Evolutionary conservation across 2,329 filamentous ascomycete species (phyloP).

Genomic region (Stachybotrys echinatus): DNA sequence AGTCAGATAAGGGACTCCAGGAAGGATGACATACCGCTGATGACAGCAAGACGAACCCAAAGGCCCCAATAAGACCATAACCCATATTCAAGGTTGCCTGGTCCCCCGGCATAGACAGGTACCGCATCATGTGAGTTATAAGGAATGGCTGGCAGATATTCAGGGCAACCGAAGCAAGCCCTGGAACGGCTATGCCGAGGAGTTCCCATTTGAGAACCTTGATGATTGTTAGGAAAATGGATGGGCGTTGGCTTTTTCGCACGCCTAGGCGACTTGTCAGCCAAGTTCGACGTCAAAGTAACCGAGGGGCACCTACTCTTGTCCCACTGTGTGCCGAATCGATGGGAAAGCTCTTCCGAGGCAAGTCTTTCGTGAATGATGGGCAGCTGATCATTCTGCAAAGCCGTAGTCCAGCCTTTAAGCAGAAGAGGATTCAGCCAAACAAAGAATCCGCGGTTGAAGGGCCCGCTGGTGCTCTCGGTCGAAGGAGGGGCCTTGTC

Average conservation of each 20-base stretch:
- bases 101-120: constrained; percentile 18
- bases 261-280: constrained; percentile 9
- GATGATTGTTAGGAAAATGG: constrained; percentile 18
- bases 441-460: constrained; percentile 24
- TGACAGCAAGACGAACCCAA: constrained; percentile 23
- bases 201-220: constrained; percentile 23
- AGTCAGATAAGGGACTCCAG: neutral
- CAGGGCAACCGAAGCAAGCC: constrained; percentile 19
- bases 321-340: constrained; percentile 17
- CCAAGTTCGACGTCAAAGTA: neutral
- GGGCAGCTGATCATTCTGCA: constrained; percentile 21
- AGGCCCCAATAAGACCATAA: constrained; percentile 24
- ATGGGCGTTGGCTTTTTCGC: constrained; percentile 12
- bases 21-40: constrained; percentile 19
- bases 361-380: constrained; percentile 22
- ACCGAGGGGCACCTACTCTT: too few species aligned
- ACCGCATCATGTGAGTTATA: constrained; percentile 18
- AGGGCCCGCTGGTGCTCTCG: constrained; percentile 40
- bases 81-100: constrained; percentile 17
- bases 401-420: constrained; percentile 35
- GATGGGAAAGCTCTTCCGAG: constrained; percentile 17
- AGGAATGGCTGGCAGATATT: constrained; percentile 25
- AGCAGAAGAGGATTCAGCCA: constrained; percentile 39
- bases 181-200: constrained; percentile 17
- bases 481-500: constrained; percentile 35